These are phyloP conservation scores for Neofusicoccum sp. DNA, from an alignment of 2,329 filamentous ascomycete genomes.

Conservation along the genomic window DNA sequence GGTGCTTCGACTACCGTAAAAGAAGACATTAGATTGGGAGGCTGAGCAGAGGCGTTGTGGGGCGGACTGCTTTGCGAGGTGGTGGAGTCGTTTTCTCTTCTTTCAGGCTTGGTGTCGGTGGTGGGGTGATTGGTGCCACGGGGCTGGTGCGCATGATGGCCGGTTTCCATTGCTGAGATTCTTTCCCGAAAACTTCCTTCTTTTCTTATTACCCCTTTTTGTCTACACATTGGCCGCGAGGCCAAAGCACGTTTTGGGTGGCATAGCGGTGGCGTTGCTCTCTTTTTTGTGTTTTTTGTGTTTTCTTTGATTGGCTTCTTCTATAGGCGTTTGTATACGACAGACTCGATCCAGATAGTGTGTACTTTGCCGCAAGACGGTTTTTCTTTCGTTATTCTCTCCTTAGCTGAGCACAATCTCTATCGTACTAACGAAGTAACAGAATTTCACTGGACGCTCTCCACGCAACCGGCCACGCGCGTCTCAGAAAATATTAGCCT, in stretches of 20 bases:
- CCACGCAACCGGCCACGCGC: no score
- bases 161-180: no score
- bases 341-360: no score
- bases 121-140: neutral
- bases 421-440: no score
- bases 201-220: neutral
- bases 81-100: neutral
- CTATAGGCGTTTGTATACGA: no score
- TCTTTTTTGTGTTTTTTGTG: neutral
- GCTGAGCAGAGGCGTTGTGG: neutral
- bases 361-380: no score
- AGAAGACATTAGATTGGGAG: neutral
- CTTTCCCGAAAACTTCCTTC: neutral
- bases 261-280: slow-evolving; percentile 9
- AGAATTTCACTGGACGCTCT: no score
- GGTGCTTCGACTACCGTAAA: no score
- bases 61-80: neutral
- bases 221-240: slow-evolving; percentile 9
- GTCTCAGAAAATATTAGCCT: no score
- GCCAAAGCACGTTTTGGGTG: slow-evolving; percentile 7
- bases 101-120: neutral
- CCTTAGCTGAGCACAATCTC: no score
- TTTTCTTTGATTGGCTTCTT: neutral
- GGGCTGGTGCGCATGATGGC: no score
- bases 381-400: no score